Evolutionary conservation across 2,329 filamentous ascomycete species (phyloP), one percentile per base, ranked within the genome.

Genomic region (Fusarium nelsonii): DNA sequence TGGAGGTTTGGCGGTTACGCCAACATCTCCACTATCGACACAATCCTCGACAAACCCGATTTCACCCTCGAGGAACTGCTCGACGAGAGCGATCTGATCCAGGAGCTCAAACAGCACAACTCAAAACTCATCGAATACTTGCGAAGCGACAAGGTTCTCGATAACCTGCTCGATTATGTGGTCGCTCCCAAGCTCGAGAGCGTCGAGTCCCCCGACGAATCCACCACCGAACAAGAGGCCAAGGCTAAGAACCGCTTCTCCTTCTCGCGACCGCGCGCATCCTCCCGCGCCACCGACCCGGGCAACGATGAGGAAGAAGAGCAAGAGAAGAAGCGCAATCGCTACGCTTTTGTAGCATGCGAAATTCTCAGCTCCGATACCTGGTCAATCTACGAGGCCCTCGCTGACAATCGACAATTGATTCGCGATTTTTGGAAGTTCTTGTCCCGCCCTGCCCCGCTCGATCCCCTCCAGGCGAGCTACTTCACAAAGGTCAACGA

Each of bases 401-500:
- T 99, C 59, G 91, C 97, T 83, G 92, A 97, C 75, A 95, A 94
- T 78, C 90, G 90, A 57, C 83, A 88, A 44, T 86, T 94, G 65
- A 82, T 99, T 72, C 89, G 89, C 74, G 88, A 91, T 70, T 98
- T 99, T 79, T 99, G 96, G 96, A 84, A 89, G 48, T 99, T 97
- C 79, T 81, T 99, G 73, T 91, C 91, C 77, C 88, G 90, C 57
- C 88, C 92, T n/a, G 87, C 93, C 12, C 93, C 95, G 4, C 87
- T 99, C 57, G 95, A 98, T 78, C 92, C 95, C 37, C 86, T 97
- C 8, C 95, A 98, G 81, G 95, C 96, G 18, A 94, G 94, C 76
- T 99, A 99, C 79, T 99, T 99, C 78, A 97, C 95, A 57, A 99
- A 98, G 78, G 94, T 99, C 76, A 98, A 98, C 79, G 96, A 99